Evolutionary conservation across 2,329 filamentous ascomycete genomes (phyloP).

Genomic region (Grosmannia clavigera): DNA sequence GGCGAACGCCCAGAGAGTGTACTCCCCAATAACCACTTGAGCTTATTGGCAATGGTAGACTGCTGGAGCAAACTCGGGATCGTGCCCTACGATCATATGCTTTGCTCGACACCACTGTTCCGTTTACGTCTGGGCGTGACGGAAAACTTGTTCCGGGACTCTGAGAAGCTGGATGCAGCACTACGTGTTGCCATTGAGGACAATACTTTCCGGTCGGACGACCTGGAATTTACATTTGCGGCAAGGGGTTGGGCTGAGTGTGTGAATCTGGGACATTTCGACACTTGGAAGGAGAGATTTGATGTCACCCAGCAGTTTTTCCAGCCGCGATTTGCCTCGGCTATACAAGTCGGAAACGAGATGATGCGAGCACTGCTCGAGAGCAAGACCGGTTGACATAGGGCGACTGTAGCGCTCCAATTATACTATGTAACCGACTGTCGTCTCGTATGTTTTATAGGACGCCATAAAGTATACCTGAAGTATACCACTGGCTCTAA

Average conservation of each 20-base stretch:
- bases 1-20: constrained; percentile 41
- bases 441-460: too few species aligned
- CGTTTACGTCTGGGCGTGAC: constrained; percentile 94
- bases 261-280: constrained; percentile 81
- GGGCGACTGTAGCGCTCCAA: too few species aligned
- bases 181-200: constrained; percentile 80
- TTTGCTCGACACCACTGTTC: constrained; percentile 95
- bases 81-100: constrained; percentile 98
- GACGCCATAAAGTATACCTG: too few species aligned
- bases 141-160: constrained; percentile 85
- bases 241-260: constrained; percentile 93
- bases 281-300: constrained; percentile 85
- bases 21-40: constrained; percentile 84
- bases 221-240: constrained; percentile 95
- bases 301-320: constrained; percentile 86
- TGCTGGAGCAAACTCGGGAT: constrained; percentile 94
- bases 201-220: constrained; percentile 84
- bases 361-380: constrained; percentile 51
- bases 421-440: too few species aligned
- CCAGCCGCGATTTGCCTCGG: constrained; percentile 76
- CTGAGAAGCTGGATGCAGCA: constrained; percentile 67
- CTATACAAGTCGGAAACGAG: constrained; percentile 77
- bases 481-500: too few species aligned
- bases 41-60: constrained; percentile 90
- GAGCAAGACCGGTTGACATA: too few species aligned